Evolutionary conservation across 2,329 filamentous ascomycete species (phyloP), one percentile per base, ranked within the genome.

Genomic region (Aspergillus hiratsukae): DNA sequence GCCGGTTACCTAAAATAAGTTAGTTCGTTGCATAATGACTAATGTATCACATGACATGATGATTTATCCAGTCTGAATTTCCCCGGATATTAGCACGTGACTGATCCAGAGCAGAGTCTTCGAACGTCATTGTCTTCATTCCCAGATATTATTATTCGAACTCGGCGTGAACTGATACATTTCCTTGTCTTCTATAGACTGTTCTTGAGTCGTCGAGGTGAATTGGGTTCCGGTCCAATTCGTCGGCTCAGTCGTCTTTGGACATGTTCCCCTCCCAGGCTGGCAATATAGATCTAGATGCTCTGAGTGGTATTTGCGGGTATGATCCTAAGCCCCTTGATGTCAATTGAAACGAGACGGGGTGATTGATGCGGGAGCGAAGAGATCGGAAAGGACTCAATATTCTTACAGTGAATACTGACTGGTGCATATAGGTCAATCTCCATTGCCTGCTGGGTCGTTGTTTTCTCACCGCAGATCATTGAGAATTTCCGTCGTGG

Each of bases 401-500:
- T 19, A 21, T 4, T 10, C 6, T 40, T 21, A 11, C 23, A 35
- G 19, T 61, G 45, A 52, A 56, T 40, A 11, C 21, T 50, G 25
- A 28, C 31, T 52, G 10, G n/a, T 52, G 57, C 52, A 60, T 48
- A 52, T 57, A 90, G 92, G 37, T 96, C 92, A 8, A 92, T 99
- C 64, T 96, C 91, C 48, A 97, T 99, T 70, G 92, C 92, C 51
- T 97, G 92, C 72, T 97, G 94, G 94, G 89, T 97, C 56, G 90
- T 97, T 37, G 94, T 99, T 56, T 99, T 97, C 78, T 94, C 91
- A 0, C 94, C 94, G 2, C 94, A 99, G 66, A 97, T 99, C 66
- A 87, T 96, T 65, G 91, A 96, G 69, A 97, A 97, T 71, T 97
- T 96, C 77, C 87, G 87, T 61, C 85, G 91, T 55, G 80, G 84